phyloP scores from a whole-genome alignment of 2,329 filamentous ascomycete species.

The Aspergillus sp. region DNA sequence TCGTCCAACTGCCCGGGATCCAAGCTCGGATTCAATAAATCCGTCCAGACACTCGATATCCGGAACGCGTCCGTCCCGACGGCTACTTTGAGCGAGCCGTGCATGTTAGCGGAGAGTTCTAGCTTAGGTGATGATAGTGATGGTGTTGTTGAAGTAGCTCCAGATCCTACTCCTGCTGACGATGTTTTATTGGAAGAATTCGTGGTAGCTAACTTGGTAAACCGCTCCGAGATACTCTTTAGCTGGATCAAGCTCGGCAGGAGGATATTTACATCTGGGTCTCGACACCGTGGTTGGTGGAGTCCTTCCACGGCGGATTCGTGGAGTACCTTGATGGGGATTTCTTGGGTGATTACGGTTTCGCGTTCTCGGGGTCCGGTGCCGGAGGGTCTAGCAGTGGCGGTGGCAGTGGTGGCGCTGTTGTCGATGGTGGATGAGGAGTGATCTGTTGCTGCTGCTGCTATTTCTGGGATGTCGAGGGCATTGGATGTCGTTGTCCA shows the following conservation, averaged over 20 bases:
- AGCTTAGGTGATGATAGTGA: slow-evolving; percentile 60
- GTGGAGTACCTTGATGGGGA: slow-evolving; percentile 88
- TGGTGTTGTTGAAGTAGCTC: not conserved
- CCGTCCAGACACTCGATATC: slow-evolving; percentile 83
- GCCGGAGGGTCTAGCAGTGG: slow-evolving; percentile 43
- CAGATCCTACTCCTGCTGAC: slow-evolving; percentile 7
- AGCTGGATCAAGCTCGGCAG: slow-evolving; percentile 84
- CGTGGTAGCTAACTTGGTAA: slow-evolving; percentile 69
- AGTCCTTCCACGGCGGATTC: slow-evolving; percentile 85
- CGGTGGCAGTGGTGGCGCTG: slow-evolving; percentile 31
- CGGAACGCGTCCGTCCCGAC: slow-evolving; percentile 81
- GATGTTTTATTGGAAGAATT: slow-evolving; percentile 32
- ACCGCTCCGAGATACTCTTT: slow-evolving; percentile 92
- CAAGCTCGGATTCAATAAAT: slow-evolving; percentile 81
- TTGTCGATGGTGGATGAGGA: slow-evolving; percentile 24
- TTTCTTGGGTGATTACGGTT: slow-evolving; percentile 90
- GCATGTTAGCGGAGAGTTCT: slow-evolving; percentile 91
- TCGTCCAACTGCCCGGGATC: slow-evolving; percentile 74
- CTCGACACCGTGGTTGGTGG: slow-evolving; percentile 85
- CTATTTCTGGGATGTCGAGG: slow-evolving; percentile 47
- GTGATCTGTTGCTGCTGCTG: not conserved
- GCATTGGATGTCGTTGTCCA: slow-evolving; percentile 56
- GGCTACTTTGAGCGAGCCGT: slow-evolving; percentile 77
- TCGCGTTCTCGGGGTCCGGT: slow-evolving; percentile 67
- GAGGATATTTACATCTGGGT: slow-evolving; percentile 92